phyloP scores from a whole-genome alignment of 1,284 basidiomycete genomes.

The Takashimella tepidaria region DNA sequence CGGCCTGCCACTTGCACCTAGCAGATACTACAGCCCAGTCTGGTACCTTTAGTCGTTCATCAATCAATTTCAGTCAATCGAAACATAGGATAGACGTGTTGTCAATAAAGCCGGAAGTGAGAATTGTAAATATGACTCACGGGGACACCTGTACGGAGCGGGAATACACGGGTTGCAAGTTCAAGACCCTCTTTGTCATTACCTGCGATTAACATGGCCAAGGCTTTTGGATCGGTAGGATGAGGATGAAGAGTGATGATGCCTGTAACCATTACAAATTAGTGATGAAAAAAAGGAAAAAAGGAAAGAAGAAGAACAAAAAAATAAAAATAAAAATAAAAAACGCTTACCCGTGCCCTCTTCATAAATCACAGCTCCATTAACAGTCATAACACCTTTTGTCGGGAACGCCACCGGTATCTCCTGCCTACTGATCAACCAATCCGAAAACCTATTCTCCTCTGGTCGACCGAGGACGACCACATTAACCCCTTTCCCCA shows the following conservation, averaged over 20 bases:
- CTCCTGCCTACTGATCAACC: slow-evolving; percentile 24
- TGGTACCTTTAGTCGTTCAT: slow-evolving; percentile 48
- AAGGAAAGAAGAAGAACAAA: no score
- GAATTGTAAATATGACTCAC: slow-evolving; percentile 9
- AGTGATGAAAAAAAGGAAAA: no score
- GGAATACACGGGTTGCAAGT: slow-evolving; percentile 63
- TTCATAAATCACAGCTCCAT: slow-evolving; percentile 32
- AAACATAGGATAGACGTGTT: no score
- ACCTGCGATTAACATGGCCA: slow-evolving; percentile 59
- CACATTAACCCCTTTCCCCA: slow-evolving; percentile 54
- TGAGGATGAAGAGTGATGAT: slow-evolving; percentile 66
- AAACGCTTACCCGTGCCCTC: slow-evolving; percentile 33
- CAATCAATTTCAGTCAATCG: not conserved
- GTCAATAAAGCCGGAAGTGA: no score
- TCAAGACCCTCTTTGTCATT: slow-evolving; percentile 59
- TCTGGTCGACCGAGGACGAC: slow-evolving; percentile 49
- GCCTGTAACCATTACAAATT: no score
- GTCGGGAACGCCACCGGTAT: slow-evolving; percentile 43
- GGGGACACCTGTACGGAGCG: slow-evolving; percentile 66
- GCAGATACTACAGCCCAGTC: slow-evolving; percentile 66
- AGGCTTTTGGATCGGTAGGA: slow-evolving; percentile 48
- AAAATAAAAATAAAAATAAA: not conserved
- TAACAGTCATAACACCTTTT: slow-evolving; percentile 24
- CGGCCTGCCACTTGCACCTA: slow-evolving; percentile 55
- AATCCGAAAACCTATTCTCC: slow-evolving; percentile 33